Percentiles rank a stretch among this genome's conserved stretches.
Conservation (phyloP, 164 flowering plant genomes). For the Stephania cephalantha region DNA sequence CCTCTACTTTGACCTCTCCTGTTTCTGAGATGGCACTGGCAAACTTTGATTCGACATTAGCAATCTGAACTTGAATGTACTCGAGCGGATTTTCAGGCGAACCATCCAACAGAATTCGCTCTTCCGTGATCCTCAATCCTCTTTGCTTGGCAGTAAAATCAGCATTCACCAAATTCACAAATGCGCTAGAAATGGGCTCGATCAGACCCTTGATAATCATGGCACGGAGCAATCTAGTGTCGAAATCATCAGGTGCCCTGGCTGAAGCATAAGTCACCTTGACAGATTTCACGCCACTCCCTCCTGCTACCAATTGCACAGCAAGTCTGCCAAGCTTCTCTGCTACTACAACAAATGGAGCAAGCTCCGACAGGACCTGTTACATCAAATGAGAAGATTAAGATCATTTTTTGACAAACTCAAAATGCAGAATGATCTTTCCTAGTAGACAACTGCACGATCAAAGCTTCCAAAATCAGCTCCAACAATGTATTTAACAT, state of each 20-base stretch:
- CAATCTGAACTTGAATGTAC: conserved; percentile 66
- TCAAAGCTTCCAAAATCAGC: background rate
- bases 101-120: conserved; percentile 56
- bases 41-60: conserved; percentile 79
- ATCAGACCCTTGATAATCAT: conserved; percentile 88
- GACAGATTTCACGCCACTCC: conserved; percentile 75
- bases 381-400: background rate
- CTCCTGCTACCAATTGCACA: conserved; percentile 81
- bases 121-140: conserved; percentile 73
- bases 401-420: background rate
- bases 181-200: conserved; percentile 75
- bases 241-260: conserved; percentile 86
- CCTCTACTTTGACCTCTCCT: conserved; percentile 79
- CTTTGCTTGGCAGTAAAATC: conserved; percentile 88
- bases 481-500: background rate
- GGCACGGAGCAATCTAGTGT: conserved; percentile 90
- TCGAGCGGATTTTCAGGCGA: conserved; percentile 84
- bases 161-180: conserved; percentile 83
- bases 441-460: background rate
- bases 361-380: conserved; percentile 74
- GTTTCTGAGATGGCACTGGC: conserved; percentile 81
- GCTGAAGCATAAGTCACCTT: conserved; percentile 75
- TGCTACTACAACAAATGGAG: conserved; percentile 67
- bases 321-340: conserved; percentile 91
- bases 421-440: background rate